Evolutionary conservation across 805 yeast genomes (phyloP).

Genomic region (Lachancea quebecensis): DNA sequence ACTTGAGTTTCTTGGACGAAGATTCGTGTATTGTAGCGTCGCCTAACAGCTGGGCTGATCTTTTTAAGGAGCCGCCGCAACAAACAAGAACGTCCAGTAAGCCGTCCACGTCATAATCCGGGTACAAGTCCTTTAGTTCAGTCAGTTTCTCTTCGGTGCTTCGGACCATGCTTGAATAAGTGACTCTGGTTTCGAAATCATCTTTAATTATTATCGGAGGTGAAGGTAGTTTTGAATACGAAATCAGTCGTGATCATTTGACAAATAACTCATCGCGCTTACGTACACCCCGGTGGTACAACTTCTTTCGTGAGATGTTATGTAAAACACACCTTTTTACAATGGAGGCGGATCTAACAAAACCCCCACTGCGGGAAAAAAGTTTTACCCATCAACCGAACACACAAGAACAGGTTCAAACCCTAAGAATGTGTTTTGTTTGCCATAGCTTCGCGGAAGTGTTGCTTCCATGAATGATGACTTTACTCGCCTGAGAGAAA

Average conservation of each 20-base stretch:
- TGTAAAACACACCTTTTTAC: not conserved
- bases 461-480: too few relatives aligned
- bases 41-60: constrained; percentile 37
- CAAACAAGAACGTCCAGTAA: constrained; percentile 46
- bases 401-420: not conserved
- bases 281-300: too few relatives aligned
- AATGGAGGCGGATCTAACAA: not conserved
- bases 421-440: not conserved
- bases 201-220: too few relatives aligned
- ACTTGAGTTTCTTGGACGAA: not conserved
- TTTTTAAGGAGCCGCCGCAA: constrained; percentile 46
- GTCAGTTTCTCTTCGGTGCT: constrained; percentile 37
- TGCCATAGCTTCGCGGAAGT: not conserved
- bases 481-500: too few relatives aligned
- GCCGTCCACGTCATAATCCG: constrained; percentile 35
- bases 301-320: too few relatives aligned
- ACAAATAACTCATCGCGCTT: not conserved
- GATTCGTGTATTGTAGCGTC: constrained; percentile 11
- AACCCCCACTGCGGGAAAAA: constrained; percentile 3
- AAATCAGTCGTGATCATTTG: not conserved
- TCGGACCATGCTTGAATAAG: constrained; percentile 1
- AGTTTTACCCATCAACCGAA: not conserved
- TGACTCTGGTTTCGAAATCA: too few relatives aligned
- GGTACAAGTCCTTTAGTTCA: constrained; percentile 35
- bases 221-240: not conserved